Evolutionary conservation across 495 filamentous ascomycete species (phyloP).

Genomic region (Melanomma pulvis-pyrius): DNA sequence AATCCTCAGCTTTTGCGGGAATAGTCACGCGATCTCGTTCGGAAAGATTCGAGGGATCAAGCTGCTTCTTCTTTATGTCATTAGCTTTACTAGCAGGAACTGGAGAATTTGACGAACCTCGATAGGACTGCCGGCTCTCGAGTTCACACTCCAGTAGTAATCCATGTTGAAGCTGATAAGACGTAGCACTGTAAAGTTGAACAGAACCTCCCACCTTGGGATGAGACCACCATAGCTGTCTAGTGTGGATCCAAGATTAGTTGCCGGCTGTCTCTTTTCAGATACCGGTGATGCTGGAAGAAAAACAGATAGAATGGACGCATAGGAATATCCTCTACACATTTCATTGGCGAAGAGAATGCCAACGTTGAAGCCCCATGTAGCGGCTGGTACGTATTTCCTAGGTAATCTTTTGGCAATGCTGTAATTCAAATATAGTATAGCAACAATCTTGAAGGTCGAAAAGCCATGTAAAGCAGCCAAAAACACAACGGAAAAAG

Average conservation of each 20-base stretch:
- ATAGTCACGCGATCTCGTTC: conserved; percentile 82
- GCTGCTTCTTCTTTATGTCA: conserved; percentile 92
- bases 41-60: conserved; percentile 80
- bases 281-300: conserved; percentile 43
- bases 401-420: conserved; percentile 71
- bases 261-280: conserved; percentile 44
- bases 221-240: conserved; percentile 81
- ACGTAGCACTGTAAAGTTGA: conserved; percentile 93
- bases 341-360: conserved; percentile 91
- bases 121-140: conserved; percentile 64
- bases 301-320: conserved; percentile 60
- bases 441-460: conserved; percentile 74
- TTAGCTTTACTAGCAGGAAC: conserved; percentile 53
- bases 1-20: conserved; percentile 71
- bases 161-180: conserved; percentile 97
- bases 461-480: conserved; percentile 82
- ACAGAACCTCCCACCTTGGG: conserved; percentile 89
- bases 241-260: conserved; percentile 65
- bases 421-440: conserved; percentile 79
- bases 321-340: conserved; percentile 72
- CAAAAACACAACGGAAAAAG: conserved; percentile 79
- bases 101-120: conserved; percentile 67
- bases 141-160: conserved; percentile 87
- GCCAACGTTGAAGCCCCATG: conserved; percentile 91
- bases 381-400: conserved; percentile 68